Percentiles rank a stretch among this genome's conserved stretches.
phyloP scores from a whole-genome alignment of 257 asterid genomes.

The Solanum bulbocastanum region DNA sequence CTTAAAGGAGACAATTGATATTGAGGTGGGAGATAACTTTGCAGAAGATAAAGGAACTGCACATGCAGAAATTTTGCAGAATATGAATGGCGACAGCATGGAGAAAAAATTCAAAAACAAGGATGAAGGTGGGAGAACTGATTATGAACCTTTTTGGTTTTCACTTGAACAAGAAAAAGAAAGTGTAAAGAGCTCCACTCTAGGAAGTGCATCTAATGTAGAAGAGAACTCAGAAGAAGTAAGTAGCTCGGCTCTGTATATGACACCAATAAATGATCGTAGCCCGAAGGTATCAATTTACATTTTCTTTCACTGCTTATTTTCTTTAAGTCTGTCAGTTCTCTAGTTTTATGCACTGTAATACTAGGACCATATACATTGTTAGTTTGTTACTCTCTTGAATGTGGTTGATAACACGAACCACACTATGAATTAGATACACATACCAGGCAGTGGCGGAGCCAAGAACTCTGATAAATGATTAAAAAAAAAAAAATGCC shows the following conservation, averaged over 20 bases:
- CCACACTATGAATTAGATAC: not conserved
- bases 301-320: not conserved
- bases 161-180: conserved; percentile 31
- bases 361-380: not conserved
- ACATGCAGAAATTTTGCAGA: not conserved
- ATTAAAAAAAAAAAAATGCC: not conserved
- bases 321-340: not conserved
- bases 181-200: conserved; percentile 12
- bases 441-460: not conserved
- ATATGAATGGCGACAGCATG: not conserved
- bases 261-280: conserved; percentile 4
- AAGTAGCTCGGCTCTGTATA: conserved; percentile 11
- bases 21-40: not conserved
- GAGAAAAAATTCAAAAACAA: not conserved
- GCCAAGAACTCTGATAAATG: not conserved
- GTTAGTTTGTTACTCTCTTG: not conserved
- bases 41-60: not conserved
- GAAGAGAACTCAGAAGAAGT: conserved; percentile 15
- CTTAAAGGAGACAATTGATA: not conserved
- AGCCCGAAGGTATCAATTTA: not conserved
- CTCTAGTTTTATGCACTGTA: not conserved
- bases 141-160: conserved; percentile 10
- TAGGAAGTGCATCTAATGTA: conserved; percentile 7
- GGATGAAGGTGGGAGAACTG: not conserved
- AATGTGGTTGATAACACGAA: not conserved